These are phyloP conservation scores for Durotheca rogersii DNA, from an alignment of 495 filamentous ascomycete species.

Conservation along the genomic window DNA sequence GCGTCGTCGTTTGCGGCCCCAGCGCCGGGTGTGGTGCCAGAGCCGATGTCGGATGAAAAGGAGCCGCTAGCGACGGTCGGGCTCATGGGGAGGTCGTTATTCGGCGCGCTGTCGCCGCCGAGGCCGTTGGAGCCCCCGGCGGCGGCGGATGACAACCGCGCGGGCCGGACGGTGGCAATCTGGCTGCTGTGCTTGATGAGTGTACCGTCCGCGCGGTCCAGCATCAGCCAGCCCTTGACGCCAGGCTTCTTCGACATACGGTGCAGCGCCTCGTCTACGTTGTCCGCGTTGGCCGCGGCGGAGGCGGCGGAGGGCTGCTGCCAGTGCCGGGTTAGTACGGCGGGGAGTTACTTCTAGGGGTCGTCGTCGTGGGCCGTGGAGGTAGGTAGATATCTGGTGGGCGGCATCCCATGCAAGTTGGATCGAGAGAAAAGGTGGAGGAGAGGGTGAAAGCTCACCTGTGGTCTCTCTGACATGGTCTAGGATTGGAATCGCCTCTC, in stretches of 20 bases:
- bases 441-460: no score
- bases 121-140: slow-evolving; percentile 30
- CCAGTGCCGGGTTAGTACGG: no score
- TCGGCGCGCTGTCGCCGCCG: no score
- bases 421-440: no score
- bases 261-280: slow-evolving; percentile 53
- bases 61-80: slow-evolving; percentile 38
- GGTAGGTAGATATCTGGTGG: no score
- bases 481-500: no score
- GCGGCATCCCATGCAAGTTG: no score
- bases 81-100: slow-evolving; percentile 29
- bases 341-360: no score
- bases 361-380: no score
- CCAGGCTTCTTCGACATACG: slow-evolving; percentile 65
- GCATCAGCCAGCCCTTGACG: slow-evolving; percentile 62
- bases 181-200: slow-evolving; percentile 64
- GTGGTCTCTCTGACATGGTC: no score
- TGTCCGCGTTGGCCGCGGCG: slow-evolving; percentile 25
- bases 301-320: slow-evolving; percentile 16
- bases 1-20: slow-evolving; percentile 36
- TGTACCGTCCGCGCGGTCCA: slow-evolving; percentile 60
- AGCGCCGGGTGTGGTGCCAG: no score
- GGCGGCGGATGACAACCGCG: slow-evolving; percentile 34
- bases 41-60: slow-evolving; percentile 40
- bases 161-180: slow-evolving; percentile 47